These are phyloP conservation scores for Calonectria pteridis DNA, from an alignment of 2,329 filamentous ascomycete species.

Conservation along the genomic window DNA sequence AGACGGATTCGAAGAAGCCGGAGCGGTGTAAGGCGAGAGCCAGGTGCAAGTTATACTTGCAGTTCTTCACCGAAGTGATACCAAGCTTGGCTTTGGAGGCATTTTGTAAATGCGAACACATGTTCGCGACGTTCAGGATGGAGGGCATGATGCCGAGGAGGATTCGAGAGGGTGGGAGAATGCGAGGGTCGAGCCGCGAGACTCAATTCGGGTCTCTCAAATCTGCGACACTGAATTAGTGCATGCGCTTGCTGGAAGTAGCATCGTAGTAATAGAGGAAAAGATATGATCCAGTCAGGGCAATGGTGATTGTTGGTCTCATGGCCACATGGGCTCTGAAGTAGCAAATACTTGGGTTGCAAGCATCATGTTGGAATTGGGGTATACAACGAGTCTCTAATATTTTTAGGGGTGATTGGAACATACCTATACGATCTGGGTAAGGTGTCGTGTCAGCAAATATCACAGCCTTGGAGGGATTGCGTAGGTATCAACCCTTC, in stretches of 20 bases:
- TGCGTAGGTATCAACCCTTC: background rate
- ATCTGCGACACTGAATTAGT: background rate
- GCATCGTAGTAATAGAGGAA: background rate
- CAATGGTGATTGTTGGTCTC: conserved; percentile 1
- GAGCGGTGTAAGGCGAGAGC: conserved; percentile 83
- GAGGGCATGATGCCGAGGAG: conserved; percentile 51
- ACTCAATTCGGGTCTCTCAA: background rate
- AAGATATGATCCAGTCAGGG: background rate
- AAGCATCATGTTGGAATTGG: background rate
- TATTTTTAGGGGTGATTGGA: background rate
- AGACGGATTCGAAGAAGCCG: conserved; percentile 85
- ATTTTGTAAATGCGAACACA: conserved; percentile 94
- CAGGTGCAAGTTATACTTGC: conserved; percentile 83
- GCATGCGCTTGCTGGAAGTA: background rate
- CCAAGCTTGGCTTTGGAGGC: conserved; percentile 85
- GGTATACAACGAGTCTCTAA: background rate
- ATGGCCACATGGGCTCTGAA: conserved; percentile 6
- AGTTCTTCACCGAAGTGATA: conserved; percentile 84
- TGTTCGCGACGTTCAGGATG: conserved; percentile 79
- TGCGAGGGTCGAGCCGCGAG: background rate
- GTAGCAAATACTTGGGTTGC: conserved; percentile 12
- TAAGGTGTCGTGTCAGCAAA: conserved; percentile 18
- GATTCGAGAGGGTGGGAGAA: background rate
- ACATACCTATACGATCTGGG: conserved; percentile 3
- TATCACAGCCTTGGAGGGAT: background rate